Evolutionary conservation across 306 rosid species (phyloP), one percentile per base, ranked within the genome.

Genomic region (Prunus dulcis): DNA sequence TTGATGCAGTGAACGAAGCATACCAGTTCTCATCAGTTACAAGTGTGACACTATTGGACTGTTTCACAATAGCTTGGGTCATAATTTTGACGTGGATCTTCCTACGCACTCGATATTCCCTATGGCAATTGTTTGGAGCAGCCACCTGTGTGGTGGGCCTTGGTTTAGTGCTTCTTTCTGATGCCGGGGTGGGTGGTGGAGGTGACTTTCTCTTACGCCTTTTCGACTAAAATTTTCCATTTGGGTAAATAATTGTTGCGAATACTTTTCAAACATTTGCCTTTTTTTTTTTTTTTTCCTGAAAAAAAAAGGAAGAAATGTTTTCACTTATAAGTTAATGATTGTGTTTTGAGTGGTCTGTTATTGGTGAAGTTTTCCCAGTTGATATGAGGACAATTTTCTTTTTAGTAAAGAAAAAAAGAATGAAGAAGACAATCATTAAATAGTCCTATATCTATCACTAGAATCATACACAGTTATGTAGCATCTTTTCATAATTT

Each of bases 11-110:
- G 28, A 91, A 87, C 78, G 70, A 86, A 72, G 93, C 96, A 60
- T 88, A 9, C 76, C 91, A 92, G 76, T 92, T 69, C 80, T 78
- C 92, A 6, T 87, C 96, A 6, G 78, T 92, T 61, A 92, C 97
- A 2, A 92, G 92, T 67, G 87, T 86, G 75, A 87, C 93, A 19
- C 72, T 90, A 67, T 72, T 90, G 75, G 89, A 84, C 53, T 92
- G 96, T 86, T 90, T 84, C 76, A 79, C 92, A 60, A 74, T 90
- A 53, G 88, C 93, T 25, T 90, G 92, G 89, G 93, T 72, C 67
- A 53, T 92, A 47, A 43, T 87, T 49, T 78, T 92, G 52, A 90
- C 96, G 25, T 87, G 92, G 88, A 43, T 84, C 67, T 78, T 86
- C 84, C 72, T 90, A 22, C 80, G 90, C 73, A 86, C 93, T 66